phyloP scores from a whole-genome alignment of 495 filamentous ascomycete genomes.

The Penicillium crystallinum region DNA sequence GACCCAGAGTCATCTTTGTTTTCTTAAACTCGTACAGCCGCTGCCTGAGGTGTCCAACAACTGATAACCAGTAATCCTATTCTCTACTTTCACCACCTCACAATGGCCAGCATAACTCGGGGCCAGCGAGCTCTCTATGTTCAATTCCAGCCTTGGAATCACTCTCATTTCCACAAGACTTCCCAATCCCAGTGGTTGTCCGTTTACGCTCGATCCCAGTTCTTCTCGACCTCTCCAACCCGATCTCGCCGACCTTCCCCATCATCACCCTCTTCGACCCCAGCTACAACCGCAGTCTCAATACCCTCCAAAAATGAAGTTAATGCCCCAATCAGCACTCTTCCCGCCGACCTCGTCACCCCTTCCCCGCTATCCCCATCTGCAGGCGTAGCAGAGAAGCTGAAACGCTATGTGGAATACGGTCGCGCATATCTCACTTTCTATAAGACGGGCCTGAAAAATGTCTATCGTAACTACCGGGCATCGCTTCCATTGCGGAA shows the following conservation, averaged over 20 bases:
- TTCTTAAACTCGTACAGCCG: no score
- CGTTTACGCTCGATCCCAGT: not conserved
- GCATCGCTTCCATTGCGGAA: conserved; percentile 30
- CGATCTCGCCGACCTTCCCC: conserved; percentile 6
- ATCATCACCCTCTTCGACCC: conserved; percentile 8
- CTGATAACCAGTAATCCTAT: not conserved
- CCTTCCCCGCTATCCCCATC: conserved; percentile 19
- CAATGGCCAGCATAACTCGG: conserved; percentile 9
- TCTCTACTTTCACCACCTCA: not conserved
- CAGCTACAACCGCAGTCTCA: conserved; percentile 3
- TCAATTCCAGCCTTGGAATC: not conserved
- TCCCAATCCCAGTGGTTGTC: conserved; percentile 1
- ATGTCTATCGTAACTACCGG: conserved; percentile 56
- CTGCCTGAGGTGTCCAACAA: conserved; percentile 10
- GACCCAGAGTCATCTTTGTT: no score
- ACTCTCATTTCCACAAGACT: not conserved
- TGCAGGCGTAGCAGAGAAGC: conserved; percentile 25
- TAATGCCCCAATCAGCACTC: conserved; percentile 38
- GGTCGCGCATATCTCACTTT: conserved; percentile 56
- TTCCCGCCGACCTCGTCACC: conserved; percentile 28
- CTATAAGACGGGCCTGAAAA: conserved; percentile 79
- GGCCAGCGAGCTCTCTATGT: conserved; percentile 3
- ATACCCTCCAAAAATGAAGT: conserved; percentile 21
- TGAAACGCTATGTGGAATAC: conserved; percentile 33
- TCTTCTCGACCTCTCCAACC: conserved; percentile 19